Evolutionary conservation across 2,329 filamentous ascomycete genomes (phyloP).

Genomic region (Davidsoniella eucalypti): DNA sequence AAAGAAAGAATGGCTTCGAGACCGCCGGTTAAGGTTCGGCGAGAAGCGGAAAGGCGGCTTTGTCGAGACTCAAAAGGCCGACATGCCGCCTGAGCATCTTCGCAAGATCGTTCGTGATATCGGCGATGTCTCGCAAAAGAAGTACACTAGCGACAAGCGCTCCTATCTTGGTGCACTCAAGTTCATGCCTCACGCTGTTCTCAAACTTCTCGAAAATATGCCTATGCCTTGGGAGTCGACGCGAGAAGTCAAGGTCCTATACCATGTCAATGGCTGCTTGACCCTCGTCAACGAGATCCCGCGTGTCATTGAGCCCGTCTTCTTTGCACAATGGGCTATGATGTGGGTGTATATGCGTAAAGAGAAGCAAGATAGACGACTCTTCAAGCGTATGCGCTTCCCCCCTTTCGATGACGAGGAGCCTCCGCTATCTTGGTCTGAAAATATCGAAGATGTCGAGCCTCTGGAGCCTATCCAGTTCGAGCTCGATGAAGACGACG

Average conservation of each 20-base stretch:
- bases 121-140: slow-evolving; percentile 97
- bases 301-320: slow-evolving; percentile 91
- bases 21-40: slow-evolving; percentile 79
- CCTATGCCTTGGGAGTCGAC: slow-evolving; percentile 98
- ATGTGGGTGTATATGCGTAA: slow-evolving; percentile 99
- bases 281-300: slow-evolving; percentile 95
- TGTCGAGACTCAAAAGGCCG: slow-evolving; percentile 93
- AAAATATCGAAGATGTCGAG: slow-evolving; percentile 97
- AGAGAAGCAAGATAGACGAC: slow-evolving; percentile 85
- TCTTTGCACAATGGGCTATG: slow-evolving; percentile 96
- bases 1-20: slow-evolving; percentile 95
- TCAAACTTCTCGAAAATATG: slow-evolving; percentile 98
- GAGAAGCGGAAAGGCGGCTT: slow-evolving; percentile 96
- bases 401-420: slow-evolving; percentile 98
- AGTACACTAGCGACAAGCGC: slow-evolving; percentile 95
- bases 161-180: slow-evolving; percentile 95
- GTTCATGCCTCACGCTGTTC: slow-evolving; percentile 96
- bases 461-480: slow-evolving; percentile 95
- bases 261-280: slow-evolving; percentile 94
- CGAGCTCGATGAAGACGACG: slow-evolving; percentile 90
- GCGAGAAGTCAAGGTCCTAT: slow-evolving; percentile 91
- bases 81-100: slow-evolving; percentile 96
- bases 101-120: slow-evolving; percentile 98
- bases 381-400: slow-evolving; percentile 98
- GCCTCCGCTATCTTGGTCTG: slow-evolving; percentile 90